Base-by-base conservation (phyloP, 139 green algal species). In the Desmodesmus armatus region DNA sequence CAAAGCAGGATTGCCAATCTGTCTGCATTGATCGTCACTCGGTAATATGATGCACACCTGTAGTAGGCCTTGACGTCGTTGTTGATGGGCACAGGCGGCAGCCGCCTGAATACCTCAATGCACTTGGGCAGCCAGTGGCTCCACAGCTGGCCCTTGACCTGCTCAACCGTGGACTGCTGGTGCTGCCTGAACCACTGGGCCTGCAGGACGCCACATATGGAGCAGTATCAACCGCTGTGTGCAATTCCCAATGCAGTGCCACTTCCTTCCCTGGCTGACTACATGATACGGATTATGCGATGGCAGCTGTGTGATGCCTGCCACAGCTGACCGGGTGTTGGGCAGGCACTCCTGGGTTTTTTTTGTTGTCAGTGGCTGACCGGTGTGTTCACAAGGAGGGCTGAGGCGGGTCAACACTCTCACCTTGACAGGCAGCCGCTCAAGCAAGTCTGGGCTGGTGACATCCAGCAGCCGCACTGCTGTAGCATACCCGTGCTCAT, bases 1-100 rank as follows among this genome's bases (percentile, higher is more conserved):
- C n/a, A n/a, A n/a, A n/a, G n/a, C n/a, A n/a, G n/a, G n/a, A n/a
- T n/a, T n/a, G n/a, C n/a, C n/a, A n/a, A n/a, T n/a, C n/a, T n/a
- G n/a, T n/a, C n/a, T n/a, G n/a, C n/a, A n/a, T n/a, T n/a, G n/a
- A n/a, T n/a, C n/a, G n/a, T n/a, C n/a, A n/a, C n/a, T n/a, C n/a
- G n/a, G n/a, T n/a, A n/a, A n/a, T n/a, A 5, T 71, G 13, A 1
- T 19, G 0, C 4, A 43, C 49, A 91, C 65, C 74, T 70, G 82
- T 89, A 93, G 81, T 89, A 90, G 17, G 89, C 88, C 13, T 88
- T 86, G 19, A 90, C 72, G 84, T 97, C 93, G 13, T 86, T 90
- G 82, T 95, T 96, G 85, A 95, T 96, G 82, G 86, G 94, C 31
- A 94, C 85, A 31, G 94, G 93, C 15, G 92, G 92, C 9, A 94